Percentiles rank a stretch among this genome's conserved stretches.
phyloP scores from a whole-genome alignment of 148 eudicot species.

The Dianthus caryophyllus region DNA sequence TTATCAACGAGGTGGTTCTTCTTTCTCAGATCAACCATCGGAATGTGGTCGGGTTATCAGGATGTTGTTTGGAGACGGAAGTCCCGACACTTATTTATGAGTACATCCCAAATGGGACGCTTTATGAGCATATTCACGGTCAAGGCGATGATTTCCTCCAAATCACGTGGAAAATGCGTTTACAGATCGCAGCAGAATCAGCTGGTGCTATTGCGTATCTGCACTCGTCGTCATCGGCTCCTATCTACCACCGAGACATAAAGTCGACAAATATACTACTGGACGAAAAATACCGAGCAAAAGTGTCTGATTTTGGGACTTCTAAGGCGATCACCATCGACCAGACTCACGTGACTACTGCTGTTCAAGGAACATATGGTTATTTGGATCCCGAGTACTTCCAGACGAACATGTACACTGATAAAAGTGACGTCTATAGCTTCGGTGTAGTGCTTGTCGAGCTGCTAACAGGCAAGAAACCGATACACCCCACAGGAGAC shows the following conservation, averaged over 20 bases:
- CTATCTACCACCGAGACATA: conserved; percentile 20
- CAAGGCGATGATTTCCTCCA: conserved; percentile 1
- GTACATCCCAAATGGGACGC: conserved; percentile 17
- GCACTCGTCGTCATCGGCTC: conserved; percentile 16
- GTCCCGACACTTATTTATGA: conserved; percentile 20
- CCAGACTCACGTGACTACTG: conserved; percentile 22
- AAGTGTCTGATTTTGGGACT: conserved; percentile 22
- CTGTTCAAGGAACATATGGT: conserved; percentile 25
- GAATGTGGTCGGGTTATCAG: conserved; percentile 18
- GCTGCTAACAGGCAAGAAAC: conserved; percentile 7
- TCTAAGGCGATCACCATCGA: conserved; percentile 21
- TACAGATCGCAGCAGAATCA: conserved; percentile 21
- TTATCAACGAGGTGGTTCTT: conserved; percentile 20
- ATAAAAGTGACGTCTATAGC: conserved; percentile 26
- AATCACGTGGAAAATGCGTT: conserved; percentile 15
- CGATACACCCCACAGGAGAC: conserved; percentile 1
- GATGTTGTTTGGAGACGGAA: conserved; percentile 27
- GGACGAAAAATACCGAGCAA: conserved; percentile 20
- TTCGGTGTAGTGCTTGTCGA: conserved; percentile 24
- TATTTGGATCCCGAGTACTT: conserved; percentile 30
- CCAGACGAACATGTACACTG: conserved; percentile 17
- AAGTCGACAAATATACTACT: conserved; percentile 25
- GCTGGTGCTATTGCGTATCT: conserved; percentile 19
- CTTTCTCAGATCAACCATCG: conserved; percentile 22
- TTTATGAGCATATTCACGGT: conserved; percentile 19